Evolutionary conservation across 2,329 filamentous ascomycete genomes (phyloP).

Genomic region (Malbranchea zuffiana): DNA sequence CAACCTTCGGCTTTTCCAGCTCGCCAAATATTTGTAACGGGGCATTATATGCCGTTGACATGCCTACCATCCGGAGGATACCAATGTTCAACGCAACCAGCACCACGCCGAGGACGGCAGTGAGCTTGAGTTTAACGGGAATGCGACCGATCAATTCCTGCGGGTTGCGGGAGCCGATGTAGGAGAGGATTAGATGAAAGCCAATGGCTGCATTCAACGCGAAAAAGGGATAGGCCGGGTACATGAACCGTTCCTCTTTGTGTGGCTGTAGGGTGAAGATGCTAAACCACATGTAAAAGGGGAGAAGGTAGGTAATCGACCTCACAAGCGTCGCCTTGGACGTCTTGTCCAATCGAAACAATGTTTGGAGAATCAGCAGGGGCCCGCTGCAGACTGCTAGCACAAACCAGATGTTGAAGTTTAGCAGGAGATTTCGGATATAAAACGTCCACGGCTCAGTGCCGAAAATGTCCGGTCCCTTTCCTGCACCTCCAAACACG

Average conservation of each 20-base stretch:
- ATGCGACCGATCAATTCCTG: slow-evolving; percentile 59
- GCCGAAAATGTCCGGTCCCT: slow-evolving; percentile 83
- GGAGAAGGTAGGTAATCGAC: slow-evolving; percentile 64
- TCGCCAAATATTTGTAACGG: slow-evolving; percentile 55
- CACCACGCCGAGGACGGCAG: slow-evolving; percentile 49
- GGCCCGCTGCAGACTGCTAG: slow-evolving; percentile 66
- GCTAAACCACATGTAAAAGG: slow-evolving; percentile 87
- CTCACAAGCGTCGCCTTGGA: slow-evolving; percentile 61
- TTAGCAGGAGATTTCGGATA: slow-evolving; percentile 76
- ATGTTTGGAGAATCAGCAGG: slow-evolving; percentile 61
- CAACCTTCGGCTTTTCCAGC: slow-evolving; percentile 40
- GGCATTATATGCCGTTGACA: slow-evolving; percentile 72
- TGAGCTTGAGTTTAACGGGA: slow-evolving; percentile 62
- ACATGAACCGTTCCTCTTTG: slow-evolving; percentile 99
- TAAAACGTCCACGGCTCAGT: slow-evolving; percentile 98
- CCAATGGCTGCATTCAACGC: slow-evolving; percentile 79
- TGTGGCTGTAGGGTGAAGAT: slow-evolving; percentile 91
- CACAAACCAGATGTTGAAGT: slow-evolving; percentile 92
- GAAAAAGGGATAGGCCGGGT: slow-evolving; percentile 83
- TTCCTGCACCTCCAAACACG: slow-evolving; percentile 66
- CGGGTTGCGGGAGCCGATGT: slow-evolving; percentile 60
- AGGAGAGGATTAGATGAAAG: slow-evolving; percentile 66
- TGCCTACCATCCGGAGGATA: slow-evolving; percentile 60
- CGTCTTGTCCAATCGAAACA: slow-evolving; percentile 49
- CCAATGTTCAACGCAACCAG: slow-evolving; percentile 56